Conservation (phyloP, 2,329 filamentous ascomycete species). For the Bipolaris oryzae region DNA sequence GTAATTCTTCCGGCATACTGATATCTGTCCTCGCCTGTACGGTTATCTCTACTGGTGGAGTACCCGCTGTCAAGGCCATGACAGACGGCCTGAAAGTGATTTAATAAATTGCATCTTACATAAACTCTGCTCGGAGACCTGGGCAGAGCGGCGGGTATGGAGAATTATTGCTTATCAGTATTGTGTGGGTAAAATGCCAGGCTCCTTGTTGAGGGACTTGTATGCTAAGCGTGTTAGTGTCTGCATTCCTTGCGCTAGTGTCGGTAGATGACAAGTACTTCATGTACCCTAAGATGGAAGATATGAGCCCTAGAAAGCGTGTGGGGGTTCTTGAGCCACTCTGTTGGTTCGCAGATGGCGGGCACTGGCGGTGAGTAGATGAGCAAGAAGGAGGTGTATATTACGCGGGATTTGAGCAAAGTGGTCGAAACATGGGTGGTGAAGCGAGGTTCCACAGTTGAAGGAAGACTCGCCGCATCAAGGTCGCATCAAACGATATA, state of each 20-base stretch:
- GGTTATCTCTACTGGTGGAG: not conserved
- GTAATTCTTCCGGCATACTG: not conserved
- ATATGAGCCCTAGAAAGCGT: conserved; percentile 64
- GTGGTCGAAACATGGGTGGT: not conserved
- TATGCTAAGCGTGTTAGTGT: conserved; percentile 24
- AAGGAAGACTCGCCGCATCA: conserved; percentile 4
- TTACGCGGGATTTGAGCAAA: conserved; percentile 23
- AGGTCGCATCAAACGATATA: conserved; percentile 2
- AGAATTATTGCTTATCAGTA: conserved; percentile 32
- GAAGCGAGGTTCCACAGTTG: not conserved
- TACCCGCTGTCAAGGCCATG: not conserved
- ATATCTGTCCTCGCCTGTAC: not conserved
- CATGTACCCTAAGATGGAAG: conserved; percentile 64
- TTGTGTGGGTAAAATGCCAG: conserved; percentile 25
- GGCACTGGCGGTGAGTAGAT: conserved; percentile 21
- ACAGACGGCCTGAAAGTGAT: conserved; percentile 9
- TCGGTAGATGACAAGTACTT: conserved; percentile 55
- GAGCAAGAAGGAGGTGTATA: conserved; percentile 22
- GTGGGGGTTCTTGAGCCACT: conserved; percentile 62
- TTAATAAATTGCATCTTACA: conserved; percentile 22
- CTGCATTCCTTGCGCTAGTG: conserved; percentile 45
- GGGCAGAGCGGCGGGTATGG: conserved; percentile 27
- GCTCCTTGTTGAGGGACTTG: conserved; percentile 9
- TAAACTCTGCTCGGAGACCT: conserved; percentile 18
- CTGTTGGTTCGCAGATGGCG: conserved; percentile 28